These are phyloP conservation scores for Colletotrichum horii DNA, from an alignment of 2,329 filamentous ascomycete species.

Conservation along the genomic window DNA sequence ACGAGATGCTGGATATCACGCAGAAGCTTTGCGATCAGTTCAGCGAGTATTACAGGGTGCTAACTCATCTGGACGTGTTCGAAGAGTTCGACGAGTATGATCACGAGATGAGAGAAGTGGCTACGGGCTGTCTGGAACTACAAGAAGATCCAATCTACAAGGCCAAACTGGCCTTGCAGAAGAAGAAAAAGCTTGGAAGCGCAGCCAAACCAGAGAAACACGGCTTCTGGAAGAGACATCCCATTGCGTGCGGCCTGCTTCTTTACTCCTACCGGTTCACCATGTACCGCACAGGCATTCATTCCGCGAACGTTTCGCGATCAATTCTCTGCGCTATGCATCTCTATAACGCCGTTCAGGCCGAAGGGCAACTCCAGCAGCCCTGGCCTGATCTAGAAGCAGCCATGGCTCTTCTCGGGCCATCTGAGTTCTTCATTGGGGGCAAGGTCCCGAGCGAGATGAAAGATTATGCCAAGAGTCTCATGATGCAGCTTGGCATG, in stretches of 20 bases:
- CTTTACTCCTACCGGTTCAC: constrained; percentile 37
- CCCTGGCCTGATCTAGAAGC: constrained; percentile 48
- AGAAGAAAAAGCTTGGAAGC: background rate
- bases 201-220: background rate
- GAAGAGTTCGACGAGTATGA: background rate
- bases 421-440: constrained; percentile 40
- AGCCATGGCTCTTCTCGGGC: constrained; percentile 29
- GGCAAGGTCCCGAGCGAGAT: constrained; percentile 12
- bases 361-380: constrained; percentile 29
- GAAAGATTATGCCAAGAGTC: constrained; percentile 30
- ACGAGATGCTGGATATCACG: background rate
- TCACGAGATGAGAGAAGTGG: background rate
- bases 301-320: constrained; percentile 41
- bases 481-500: constrained; percentile 41
- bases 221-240: background rate
- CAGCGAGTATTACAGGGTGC: background rate
- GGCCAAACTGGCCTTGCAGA: background rate
- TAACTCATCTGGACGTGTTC: background rate
- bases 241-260: constrained; percentile 24
- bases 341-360: constrained; percentile 44
- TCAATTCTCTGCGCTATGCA: constrained; percentile 42
- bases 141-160: background rate
- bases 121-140: background rate
- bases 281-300: constrained; percentile 35
- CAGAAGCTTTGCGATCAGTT: background rate